These are phyloP conservation scores for Fibroporia radiculosa DNA, from an alignment of 768 basidiomycete genomes.

Conservation along the genomic window DNA sequence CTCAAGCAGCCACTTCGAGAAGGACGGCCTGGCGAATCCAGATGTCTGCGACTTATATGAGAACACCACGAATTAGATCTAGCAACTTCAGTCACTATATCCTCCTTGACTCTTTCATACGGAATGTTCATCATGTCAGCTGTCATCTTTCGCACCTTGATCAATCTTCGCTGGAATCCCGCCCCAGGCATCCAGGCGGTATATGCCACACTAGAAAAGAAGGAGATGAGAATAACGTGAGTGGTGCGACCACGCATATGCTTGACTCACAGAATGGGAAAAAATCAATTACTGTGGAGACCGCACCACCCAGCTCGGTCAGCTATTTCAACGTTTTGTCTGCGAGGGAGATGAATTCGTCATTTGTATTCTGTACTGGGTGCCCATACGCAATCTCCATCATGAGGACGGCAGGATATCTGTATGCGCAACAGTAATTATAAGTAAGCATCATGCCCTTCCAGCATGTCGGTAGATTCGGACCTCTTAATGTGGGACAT, in stretches of 20 bases:
- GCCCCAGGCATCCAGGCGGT: conserved; percentile 61
- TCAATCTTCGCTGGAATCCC: conserved; percentile 29
- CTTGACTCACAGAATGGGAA: conserved; percentile 22
- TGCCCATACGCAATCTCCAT: conserved; percentile 27
- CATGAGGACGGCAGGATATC: conserved; percentile 23
- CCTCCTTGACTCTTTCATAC: conserved; percentile 13
- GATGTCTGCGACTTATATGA: conserved; percentile 6
- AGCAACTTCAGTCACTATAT: conserved; percentile 8
- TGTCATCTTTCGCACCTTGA: neutral
- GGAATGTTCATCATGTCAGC: conserved; percentile 11
- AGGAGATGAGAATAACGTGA: neutral
- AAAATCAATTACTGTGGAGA: conserved; percentile 26
- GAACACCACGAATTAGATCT: neutral
- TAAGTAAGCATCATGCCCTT: neutral
- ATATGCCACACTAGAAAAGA: conserved; percentile 33
- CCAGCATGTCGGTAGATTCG: no score
- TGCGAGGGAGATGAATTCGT: conserved; percentile 21
- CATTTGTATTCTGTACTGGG: conserved; percentile 20
- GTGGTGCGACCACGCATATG: neutral
- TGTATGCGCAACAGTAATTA: conserved; percentile 5
- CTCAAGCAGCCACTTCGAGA: conserved; percentile 14
- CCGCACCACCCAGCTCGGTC: conserved; percentile 18
- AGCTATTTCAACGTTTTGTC: conserved; percentile 19
- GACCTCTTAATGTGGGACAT: conserved; percentile 15
- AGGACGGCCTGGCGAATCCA: conserved; percentile 16